Conservation (phyloP, 768 basidiomycete genomes). For the Amanita pseudoporphyria region DNA sequence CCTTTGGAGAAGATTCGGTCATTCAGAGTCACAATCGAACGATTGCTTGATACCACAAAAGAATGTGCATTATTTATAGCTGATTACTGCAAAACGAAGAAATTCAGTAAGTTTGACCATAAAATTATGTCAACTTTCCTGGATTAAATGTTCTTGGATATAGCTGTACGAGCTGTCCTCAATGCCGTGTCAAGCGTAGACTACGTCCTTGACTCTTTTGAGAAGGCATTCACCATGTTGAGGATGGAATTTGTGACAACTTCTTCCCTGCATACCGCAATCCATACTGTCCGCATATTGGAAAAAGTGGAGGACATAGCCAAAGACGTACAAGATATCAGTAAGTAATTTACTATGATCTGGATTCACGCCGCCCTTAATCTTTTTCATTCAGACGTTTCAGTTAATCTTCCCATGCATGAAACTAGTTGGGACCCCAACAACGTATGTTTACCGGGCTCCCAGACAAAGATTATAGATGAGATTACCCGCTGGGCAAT, state of each 20-base stretch:
- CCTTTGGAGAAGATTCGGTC: slow-evolving; percentile 5
- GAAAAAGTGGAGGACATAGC: slow-evolving; percentile 5
- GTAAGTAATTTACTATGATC: neutral
- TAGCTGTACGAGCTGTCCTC: neutral
- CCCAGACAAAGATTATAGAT: slow-evolving; percentile 9
- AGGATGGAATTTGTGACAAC: slow-evolving; percentile 6
- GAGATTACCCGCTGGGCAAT: slow-evolving; percentile 14
- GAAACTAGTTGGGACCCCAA: slow-evolving; percentile 7
- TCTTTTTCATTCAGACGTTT: neutral
- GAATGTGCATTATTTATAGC: slow-evolving; percentile 8
- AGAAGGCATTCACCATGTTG: slow-evolving; percentile 2
- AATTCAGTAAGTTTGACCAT: slow-evolving; percentile 1
- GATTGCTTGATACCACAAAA: slow-evolving; percentile 2
- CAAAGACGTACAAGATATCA: neutral
- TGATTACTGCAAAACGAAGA: neutral
- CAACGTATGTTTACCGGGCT: slow-evolving; percentile 7
- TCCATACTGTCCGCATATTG: slow-evolving; percentile 3
- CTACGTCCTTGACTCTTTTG: neutral
- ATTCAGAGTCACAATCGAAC: slow-evolving; percentile 2
- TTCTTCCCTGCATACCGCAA: neutral
- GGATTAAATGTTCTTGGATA: too few relatives aligned
- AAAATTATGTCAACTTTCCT: neutral
- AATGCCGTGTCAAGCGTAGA: neutral
- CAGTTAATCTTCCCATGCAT: slow-evolving; percentile 6
- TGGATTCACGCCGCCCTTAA: neutral